phyloP scores from a whole-genome alignment of 2,329 filamentous ascomycete genomes.

The Calonectria hawksworthii region DNA sequence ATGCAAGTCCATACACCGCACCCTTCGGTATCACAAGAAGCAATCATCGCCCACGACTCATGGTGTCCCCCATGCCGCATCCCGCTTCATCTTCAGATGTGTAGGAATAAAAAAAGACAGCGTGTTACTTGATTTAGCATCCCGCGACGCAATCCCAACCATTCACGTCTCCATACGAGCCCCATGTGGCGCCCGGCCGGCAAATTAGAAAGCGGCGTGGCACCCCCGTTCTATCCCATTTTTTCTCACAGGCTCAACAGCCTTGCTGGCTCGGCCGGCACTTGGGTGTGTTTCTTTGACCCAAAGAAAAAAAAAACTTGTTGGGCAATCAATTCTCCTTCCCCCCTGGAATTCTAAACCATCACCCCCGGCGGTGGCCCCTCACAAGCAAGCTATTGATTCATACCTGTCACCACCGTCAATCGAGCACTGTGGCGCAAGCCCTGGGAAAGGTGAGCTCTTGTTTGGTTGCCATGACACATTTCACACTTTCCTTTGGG shows the following conservation, averaged over 20 bases:
- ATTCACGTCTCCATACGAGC: background rate
- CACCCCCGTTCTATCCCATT: background rate
- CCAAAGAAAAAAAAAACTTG: constrained; percentile 8
- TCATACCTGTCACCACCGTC: constrained; percentile 8
- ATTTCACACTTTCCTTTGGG: constrained; percentile 20
- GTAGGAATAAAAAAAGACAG: background rate
- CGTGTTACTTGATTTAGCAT: background rate
- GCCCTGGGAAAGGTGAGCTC: background rate
- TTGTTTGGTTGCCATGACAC: constrained; percentile 10
- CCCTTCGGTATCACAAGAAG: background rate
- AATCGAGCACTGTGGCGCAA: background rate
- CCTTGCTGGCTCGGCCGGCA: constrained; percentile 1
- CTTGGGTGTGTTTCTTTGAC: background rate
- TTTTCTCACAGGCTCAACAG: constrained; percentile 17
- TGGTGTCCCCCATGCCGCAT: background rate
- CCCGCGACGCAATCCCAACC: constrained; percentile 4
- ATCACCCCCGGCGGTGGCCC: background rate
- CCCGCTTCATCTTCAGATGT: background rate
- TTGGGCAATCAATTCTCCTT: background rate
- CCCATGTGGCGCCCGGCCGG: constrained; percentile 24
- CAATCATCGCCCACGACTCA: constrained; percentile 3
- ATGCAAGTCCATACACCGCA: constrained; percentile 2
- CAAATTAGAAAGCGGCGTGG: constrained; percentile 18
- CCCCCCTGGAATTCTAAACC: background rate
- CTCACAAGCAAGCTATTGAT: background rate